phyloP scores from a whole-genome alignment of 306 rosid species.

The Vachellia pachyceras region DNA sequence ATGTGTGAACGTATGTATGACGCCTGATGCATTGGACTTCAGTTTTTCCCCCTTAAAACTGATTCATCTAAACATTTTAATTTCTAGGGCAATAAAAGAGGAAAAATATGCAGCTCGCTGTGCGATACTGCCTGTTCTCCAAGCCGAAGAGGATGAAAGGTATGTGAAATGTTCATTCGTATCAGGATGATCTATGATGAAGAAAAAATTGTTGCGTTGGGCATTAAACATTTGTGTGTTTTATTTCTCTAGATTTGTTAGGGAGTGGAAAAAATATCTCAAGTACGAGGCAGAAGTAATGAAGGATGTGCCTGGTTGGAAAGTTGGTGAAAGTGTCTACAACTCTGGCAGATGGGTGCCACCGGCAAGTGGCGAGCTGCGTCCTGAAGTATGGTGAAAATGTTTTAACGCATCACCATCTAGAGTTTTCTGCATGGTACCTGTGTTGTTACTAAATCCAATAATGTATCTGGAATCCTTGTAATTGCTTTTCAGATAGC shows the following conservation, averaged over 20 bases:
- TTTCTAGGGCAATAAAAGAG: constrained; percentile 82
- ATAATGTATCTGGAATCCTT: constrained; percentile 54
- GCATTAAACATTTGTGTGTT: constrained; percentile 9
- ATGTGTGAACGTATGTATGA: background rate
- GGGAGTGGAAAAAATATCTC: constrained; percentile 96
- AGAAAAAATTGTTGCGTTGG: background rate
- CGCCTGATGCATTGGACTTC: background rate
- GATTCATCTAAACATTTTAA: constrained; percentile 23
- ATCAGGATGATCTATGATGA: background rate
- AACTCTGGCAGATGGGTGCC: constrained; percentile 97
- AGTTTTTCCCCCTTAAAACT: constrained; percentile 19
- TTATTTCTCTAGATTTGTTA: constrained; percentile 70
- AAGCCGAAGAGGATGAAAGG: constrained; percentile 99
- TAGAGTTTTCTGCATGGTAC: constrained; percentile 41
- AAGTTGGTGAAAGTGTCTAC: constrained; percentile 94
- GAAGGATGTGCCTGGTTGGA: constrained; percentile 99
- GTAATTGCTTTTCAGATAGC: constrained; percentile 33
- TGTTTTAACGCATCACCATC: constrained; percentile 36
- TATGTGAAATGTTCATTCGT: constrained; percentile 29
- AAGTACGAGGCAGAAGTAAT: constrained; percentile 96
- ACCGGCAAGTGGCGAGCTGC: constrained; percentile 91
- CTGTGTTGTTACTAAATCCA: constrained; percentile 40
- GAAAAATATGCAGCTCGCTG: constrained; percentile 94
- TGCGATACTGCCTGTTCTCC: constrained; percentile 88
- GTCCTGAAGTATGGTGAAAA: constrained; percentile 94